Conservation (phyloP, 129 eudicot genomes). For the Centella asiatica region DNA sequence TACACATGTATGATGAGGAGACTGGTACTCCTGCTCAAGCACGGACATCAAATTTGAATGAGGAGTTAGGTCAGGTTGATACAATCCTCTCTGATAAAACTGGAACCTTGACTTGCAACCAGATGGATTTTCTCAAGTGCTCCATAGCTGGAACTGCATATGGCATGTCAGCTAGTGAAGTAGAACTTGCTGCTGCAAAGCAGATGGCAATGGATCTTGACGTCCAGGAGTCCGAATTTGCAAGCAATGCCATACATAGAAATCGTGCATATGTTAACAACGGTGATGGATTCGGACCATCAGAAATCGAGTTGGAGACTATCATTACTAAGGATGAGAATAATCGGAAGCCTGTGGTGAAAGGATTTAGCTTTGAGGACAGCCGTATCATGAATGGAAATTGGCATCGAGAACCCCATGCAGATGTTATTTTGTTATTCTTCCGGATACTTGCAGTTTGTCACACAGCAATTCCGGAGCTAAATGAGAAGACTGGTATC, state of each 20-base stretch:
- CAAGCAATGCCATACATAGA: slow-evolving; percentile 5
- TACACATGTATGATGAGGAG: slow-evolving; percentile 54
- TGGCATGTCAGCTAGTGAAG: slow-evolving; percentile 50
- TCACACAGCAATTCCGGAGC: slow-evolving; percentile 63
- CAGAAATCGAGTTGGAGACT: slow-evolving; percentile 41
- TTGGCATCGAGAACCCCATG: slow-evolving; percentile 42
- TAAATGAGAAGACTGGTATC: slow-evolving; percentile 39
- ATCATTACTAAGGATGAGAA: slow-evolving; percentile 25
- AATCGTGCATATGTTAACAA: slow-evolving; percentile 3
- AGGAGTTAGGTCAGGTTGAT: slow-evolving; percentile 70
- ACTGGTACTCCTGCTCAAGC: slow-evolving; percentile 62
- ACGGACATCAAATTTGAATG: slow-evolving; percentile 55
- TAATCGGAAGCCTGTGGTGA: slow-evolving; percentile 19
- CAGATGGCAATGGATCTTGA: slow-evolving; percentile 49
- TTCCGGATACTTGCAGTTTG: slow-evolving; percentile 48
- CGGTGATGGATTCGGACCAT: slow-evolving; percentile 13
- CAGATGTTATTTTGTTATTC: slow-evolving; percentile 32
- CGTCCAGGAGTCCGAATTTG: slow-evolving; percentile 14
- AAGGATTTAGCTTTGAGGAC: slow-evolving; percentile 61
- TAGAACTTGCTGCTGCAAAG: slow-evolving; percentile 63
- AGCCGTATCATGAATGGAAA: slow-evolving; percentile 40
- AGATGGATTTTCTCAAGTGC: slow-evolving; percentile 64
- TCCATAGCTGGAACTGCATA: slow-evolving; percentile 58
- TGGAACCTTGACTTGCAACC: slow-evolving; percentile 62
- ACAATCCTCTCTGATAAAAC: slow-evolving; percentile 65